Evolutionary conservation across 106 monocot genomes (phyloP).

Genomic region (Platanthera guangdongensis): DNA sequence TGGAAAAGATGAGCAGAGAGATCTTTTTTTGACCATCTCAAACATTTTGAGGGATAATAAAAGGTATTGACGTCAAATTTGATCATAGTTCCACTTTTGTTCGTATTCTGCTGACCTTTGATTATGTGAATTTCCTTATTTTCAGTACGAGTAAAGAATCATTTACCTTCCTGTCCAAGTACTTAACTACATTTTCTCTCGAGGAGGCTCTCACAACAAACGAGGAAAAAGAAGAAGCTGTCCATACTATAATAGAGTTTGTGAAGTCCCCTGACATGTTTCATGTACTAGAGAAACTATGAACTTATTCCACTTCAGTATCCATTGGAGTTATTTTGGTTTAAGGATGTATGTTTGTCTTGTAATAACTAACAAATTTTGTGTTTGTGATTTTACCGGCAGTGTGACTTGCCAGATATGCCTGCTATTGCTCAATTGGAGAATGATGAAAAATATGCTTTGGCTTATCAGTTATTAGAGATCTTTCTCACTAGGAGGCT

Average conservation of each 20-base stretch:
- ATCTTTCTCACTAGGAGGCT: conserved; percentile 82
- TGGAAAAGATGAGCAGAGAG: conserved; percentile 62
- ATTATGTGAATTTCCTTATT: conserved; percentile 7
- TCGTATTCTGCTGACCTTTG: background rate
- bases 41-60: conserved; percentile 81
- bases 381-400: conserved; percentile 17
- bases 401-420: conserved; percentile 93
- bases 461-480: conserved; percentile 64
- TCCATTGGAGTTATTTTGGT: background rate
- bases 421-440: conserved; percentile 78
- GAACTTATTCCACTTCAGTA: background rate
- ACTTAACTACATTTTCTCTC: conserved; percentile 65
- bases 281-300: conserved; percentile 42
- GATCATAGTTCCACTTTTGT: background rate
- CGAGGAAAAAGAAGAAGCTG: conserved; percentile 84
- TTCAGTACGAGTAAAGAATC: conserved; percentile 66
- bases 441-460: conserved; percentile 65
- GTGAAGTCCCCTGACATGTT: conserved; percentile 67
- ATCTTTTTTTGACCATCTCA: conserved; percentile 61
- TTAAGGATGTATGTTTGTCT: background rate
- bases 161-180: conserved; percentile 69
- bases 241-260: conserved; percentile 76
- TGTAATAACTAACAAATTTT: background rate
- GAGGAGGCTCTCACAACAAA: conserved; percentile 50
- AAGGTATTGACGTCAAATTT: conserved; percentile 30